Base-by-base conservation (phyloP, 148 eudicot genomes). In the Chenopodium berlandieri region DNA sequence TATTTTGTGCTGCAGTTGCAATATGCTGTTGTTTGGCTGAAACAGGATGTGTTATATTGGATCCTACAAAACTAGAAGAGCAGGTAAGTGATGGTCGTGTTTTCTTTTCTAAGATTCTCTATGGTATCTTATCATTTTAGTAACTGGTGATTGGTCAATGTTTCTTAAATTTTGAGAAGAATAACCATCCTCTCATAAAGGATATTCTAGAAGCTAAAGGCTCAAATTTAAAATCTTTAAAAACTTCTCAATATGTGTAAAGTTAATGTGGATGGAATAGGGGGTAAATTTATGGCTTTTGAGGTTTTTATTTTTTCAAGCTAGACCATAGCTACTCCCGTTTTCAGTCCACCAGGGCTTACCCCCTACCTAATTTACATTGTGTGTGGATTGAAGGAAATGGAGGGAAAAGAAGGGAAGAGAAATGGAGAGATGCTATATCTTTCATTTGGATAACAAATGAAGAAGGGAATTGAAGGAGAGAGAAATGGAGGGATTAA, bases 1-100 rank as follows among this genome's bases (percentile, higher is more conserved):
- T 79, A 7, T 75, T 62, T 83, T 83, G 60, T 79, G 22, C 73
- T 86, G 67, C 88, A 95, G 97, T 95, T 85, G 90, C 99, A 81
- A 89, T 95, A 79, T 89, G 93, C 78, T 93, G 99, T 75, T 89
- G 92, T 80, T 81, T 95, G 79, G 79, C 94, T 31, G 89, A 92
- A 81, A 86, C 73, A 72, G 99, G 97, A 82, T 80, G 78, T 48
- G 86, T 93, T 79, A 46, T 92, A 72, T 79, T 95, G 79, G 99
- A 95, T 71, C 97, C 99, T 4, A 88, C 82, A 87, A 93, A 93
- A 88, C 82, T 86, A 77, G 98, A 95, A 83, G 98, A 95, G 84
- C 91, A 95, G 94, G 99, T 93, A 73, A 75, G 14, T 73, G 44
- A 60, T 63, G 52, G 23, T 46, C 69, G 54, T 32, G 46, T 16